Evolutionary conservation across 2,329 filamentous ascomycete species (phyloP), one percentile per base, ranked within the genome.

Genomic region (Botrytis elliptica): DNA sequence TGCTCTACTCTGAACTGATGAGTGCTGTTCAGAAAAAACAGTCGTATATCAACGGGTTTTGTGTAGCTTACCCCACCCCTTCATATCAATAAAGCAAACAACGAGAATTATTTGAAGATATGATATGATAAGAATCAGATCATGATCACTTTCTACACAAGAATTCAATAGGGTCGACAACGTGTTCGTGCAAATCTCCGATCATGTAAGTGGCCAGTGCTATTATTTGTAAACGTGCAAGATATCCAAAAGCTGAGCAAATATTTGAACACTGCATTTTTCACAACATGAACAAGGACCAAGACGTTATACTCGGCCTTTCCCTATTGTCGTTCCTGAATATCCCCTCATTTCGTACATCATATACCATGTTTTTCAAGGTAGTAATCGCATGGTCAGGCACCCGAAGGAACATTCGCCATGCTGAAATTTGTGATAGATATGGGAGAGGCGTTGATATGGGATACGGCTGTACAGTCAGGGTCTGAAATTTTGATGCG

Each of bases 231-330:
- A 38, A 63, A 52, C 5, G 22, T 46, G 20, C 8, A 57, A 60
- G 42, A 46, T 29, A 44, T 42, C 2, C 52, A 62, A 46, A 62
- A 70, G 68, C 42, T 70, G 52, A 60, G n/a, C 55, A 62, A 70
- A 44, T 59, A 69, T 57, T 65, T 65, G 69, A 66, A 52, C 70
- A 67, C 70, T 16, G 46, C 70, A 67, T 72, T 72, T 38, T 72
- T 52, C 70, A 72, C 70, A 57, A n/a, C 70, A 72, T 72, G 20
- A 66, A 62, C n/a, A 38, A 62, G 22, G 22, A 44, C 38, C 52
- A 63, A 46, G 44, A 20, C 20, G 4, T 62, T 70, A 57, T 57
- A 57, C 57, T 70, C 29, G 55, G 68, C 42, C 40, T 57, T 36
- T 70, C 29, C 55, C 38, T 42, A 9, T 70, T 70, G 68, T 63